Evolutionary conservation across 2,329 filamentous ascomycete genomes (phyloP), one percentile per base, ranked within the genome.

Genomic region (Aspergillus eucalypticola): DNA sequence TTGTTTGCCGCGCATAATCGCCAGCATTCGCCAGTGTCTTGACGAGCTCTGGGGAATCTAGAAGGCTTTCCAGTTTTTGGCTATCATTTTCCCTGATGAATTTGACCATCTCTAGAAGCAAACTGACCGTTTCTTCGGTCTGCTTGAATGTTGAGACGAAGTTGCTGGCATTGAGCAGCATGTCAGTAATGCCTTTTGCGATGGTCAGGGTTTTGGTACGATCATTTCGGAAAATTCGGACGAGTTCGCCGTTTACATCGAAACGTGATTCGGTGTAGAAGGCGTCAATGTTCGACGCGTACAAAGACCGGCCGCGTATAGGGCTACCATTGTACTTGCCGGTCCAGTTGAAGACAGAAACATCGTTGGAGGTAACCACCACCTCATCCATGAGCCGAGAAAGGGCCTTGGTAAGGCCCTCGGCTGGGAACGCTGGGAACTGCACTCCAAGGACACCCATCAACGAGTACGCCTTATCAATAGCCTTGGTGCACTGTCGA

Each of bases 361-460:
- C 61, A 54, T 65, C 63, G 17, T 65, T 64, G 15, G 59, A 64
- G 25, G 54, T 51, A 27, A 65, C 59, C 5, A 65, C 61, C 5
- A 65, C 63, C 42, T 65, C 63, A 23, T 65, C 63, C 19, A 65
- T 11, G 5, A 65, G 46, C 4, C 63, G 61, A 11, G 61, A 46
- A 10, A 65, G 46, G 5, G 63, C 63, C 32, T 65, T 65, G 3
- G 60, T 57, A 8, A 66, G 58, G 5, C 64, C 64, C 25, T 66
- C 64, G 3, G 64, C 64, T 3, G 62, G 53, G 29, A 66, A 66
- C 1, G 61, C 62, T 8, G 64, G 58, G 49, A 66, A 66, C 5
- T 59, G 56, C n/a, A 66, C 64, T 5, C 64, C 64, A 11, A 66
- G 50, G 10, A 66, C 60, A 58, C 64, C 64, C 64, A 66, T 66